Conservation (phyloP, 129 eudicot species). For the Saussurea involucrata region DNA sequence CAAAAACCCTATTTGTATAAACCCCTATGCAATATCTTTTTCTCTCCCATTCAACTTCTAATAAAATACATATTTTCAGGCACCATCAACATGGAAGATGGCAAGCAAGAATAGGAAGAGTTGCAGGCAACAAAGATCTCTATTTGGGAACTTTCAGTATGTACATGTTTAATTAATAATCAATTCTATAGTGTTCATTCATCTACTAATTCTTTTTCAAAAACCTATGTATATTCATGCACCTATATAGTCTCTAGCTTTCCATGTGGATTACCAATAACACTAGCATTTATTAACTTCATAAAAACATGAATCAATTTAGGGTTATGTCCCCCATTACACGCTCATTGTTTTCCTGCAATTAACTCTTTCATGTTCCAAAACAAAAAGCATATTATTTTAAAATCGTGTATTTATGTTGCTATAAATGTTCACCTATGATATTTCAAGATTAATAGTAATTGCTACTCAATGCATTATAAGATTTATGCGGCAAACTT, state of each 20-base stretch:
- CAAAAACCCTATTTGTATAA: slow-evolving; percentile 10
- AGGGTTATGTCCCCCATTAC: slow-evolving; percentile 30
- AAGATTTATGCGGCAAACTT: not conserved
- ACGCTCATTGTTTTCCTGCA: slow-evolving; percentile 37
- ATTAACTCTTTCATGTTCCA: slow-evolving; percentile 14
- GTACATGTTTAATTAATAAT: slow-evolving; percentile 17
- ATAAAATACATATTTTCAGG: slow-evolving; percentile 33
- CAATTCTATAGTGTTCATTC: slow-evolving; percentile 6
- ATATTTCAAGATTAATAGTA: not conserved
- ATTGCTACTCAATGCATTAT: not conserved
- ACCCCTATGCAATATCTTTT: not conserved
- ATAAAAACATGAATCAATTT: slow-evolving; percentile 10
- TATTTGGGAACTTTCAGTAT: slow-evolving; percentile 98
- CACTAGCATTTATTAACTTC: slow-evolving; percentile 29
- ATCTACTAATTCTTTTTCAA: not conserved
- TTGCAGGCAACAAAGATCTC: slow-evolving; percentile 99
- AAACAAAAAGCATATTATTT: slow-evolving; percentile 1
- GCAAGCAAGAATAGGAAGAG: slow-evolving; percentile 99
- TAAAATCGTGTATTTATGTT: slow-evolving; percentile 4
- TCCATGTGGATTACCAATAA: slow-evolving; percentile 43
- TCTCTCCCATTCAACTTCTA: not conserved
- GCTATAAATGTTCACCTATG: not conserved
- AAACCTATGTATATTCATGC: slow-evolving; percentile 28
- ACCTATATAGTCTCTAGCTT: slow-evolving; percentile 25
- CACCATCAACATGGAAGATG: slow-evolving; percentile 99